Evolutionary conservation across 2,329 filamentous ascomycete species (phyloP), one percentile per base, ranked within the genome.

Genomic region (Fusarium circinatum): DNA sequence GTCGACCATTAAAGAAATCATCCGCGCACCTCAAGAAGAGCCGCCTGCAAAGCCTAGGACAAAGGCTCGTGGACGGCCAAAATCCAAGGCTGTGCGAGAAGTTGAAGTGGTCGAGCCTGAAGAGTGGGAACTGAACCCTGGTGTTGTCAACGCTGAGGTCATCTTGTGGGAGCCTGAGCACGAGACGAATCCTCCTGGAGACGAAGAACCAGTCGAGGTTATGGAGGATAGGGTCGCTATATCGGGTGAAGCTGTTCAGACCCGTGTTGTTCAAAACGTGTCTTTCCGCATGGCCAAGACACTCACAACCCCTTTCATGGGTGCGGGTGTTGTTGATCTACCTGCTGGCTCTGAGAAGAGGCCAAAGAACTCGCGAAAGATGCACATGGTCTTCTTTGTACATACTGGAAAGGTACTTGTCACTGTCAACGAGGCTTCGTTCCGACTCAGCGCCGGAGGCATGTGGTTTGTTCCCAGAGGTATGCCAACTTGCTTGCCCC

Each of bases 321-420:
- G 95, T 39, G 92, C 93, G 15, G 96, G 96, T 22, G 89, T 98
- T 59, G 93, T 99, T 42, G 96, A 98, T 78, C 85, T 99, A 57
- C 94, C 94, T 11, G 92, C 94, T 1, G 92, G 93, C 5, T 91
- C 93, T 38, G 90, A 93, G 79, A 99, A 99, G 86, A 90, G 92
- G 76, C 90, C 92, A 55, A 98, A 98, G 87, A 98, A 98, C 83
- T 93, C 93, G 41, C 89, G 96, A 71, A 95, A 93, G 84, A 98
- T 98, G 94, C 95, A 98, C 80, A 96, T 99, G 92, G 92, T 93
- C 3, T 98, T 98, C 82, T 98, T 97, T 77, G 93, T 99, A 36
- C 92, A 94, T 76, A 89, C 89, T 49, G 96, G 96, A 28, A 91
- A 93, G 73, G 94, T 98, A 26, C 87, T 91, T 74, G 95, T 98